Conservation (phyloP, 495 filamentous ascomycete genomes). For the Podospora conica region DNA sequence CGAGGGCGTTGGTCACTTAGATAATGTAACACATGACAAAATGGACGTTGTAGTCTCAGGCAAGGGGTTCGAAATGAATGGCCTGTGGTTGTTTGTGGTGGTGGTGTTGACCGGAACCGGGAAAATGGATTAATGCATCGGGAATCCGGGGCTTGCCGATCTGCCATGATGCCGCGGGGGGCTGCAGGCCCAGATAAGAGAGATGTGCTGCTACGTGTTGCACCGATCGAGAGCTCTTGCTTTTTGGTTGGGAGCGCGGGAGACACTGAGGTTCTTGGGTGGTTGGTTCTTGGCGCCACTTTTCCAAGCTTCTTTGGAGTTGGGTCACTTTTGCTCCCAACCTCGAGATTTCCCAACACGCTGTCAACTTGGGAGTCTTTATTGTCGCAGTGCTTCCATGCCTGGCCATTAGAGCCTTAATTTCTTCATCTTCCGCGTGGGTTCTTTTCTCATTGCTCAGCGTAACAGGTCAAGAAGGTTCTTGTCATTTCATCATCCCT, state of each 20-base stretch:
- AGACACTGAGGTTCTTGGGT: not conserved
- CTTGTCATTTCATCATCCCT: not conserved
- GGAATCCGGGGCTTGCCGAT: not conserved
- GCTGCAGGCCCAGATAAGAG: not conserved
- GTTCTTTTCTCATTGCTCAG: not conserved
- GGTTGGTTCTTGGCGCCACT: constrained; percentile 1
- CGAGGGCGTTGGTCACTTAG: not conserved
- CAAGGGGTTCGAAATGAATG: not conserved
- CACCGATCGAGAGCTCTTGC: not conserved
- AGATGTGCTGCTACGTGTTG: not conserved
- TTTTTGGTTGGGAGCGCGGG: not conserved
- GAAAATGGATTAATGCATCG: not conserved
- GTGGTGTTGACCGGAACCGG: not conserved
- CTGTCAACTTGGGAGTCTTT: too few relatives aligned
- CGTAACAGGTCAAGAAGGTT: not conserved
- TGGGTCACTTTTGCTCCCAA: not conserved
- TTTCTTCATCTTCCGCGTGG: not conserved
- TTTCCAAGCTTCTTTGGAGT: not conserved
- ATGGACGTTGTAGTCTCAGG: not conserved
- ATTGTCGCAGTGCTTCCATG: not conserved
- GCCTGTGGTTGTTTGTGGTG: not conserved
- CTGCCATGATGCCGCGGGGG: not conserved
- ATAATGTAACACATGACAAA: not conserved
- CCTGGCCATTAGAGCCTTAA: not conserved
- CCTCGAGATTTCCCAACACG: not conserved